phyloP scores from a whole-genome alignment of 192 early-diverging fungal species.

The Coemansia sp. region DNA sequence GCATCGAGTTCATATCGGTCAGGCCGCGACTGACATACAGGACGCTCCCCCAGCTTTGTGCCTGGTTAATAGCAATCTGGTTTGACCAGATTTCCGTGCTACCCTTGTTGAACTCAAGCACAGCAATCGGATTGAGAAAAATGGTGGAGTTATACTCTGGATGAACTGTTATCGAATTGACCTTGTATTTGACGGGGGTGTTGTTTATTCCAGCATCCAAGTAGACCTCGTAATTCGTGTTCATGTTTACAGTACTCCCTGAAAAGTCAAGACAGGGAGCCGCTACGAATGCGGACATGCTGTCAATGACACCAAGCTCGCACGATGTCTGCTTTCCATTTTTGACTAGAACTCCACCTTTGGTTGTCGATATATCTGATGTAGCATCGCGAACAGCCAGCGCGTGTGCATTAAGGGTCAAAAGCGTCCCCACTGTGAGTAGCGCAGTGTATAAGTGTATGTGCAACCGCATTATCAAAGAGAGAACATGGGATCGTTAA shows the following conservation, averaged over 20 bases:
- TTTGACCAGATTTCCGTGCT: background rate
- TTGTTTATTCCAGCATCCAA: conserved; percentile 9
- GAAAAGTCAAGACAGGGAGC: conserved; percentile 10
- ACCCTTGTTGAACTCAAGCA: conserved; percentile 3
- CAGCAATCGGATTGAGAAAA: conserved; percentile 8
- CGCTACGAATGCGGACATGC: background rate
- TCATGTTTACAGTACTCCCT: background rate
- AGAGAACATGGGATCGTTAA: background rate
- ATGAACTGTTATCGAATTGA: conserved; percentile 3
- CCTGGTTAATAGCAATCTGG: background rate
- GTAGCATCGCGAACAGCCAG: background rate
- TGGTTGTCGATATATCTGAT: background rate
- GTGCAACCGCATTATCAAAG: background rate
- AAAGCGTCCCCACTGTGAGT: background rate
- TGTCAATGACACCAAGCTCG: conserved; percentile 16
- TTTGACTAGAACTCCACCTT: background rate
- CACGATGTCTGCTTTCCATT: conserved; percentile 15
- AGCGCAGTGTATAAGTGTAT: background rate
- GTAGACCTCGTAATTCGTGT: conserved; percentile 12
- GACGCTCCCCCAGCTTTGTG: background rate
- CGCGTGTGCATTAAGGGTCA: background rate
- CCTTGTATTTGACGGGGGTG: conserved; percentile 4
- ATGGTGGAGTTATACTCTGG: conserved; percentile 5
- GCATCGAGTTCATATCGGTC: background rate
- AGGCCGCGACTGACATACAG: background rate